phyloP scores from a whole-genome alignment of 306 rosid genomes.

The Boehmeria nivea region DNA sequence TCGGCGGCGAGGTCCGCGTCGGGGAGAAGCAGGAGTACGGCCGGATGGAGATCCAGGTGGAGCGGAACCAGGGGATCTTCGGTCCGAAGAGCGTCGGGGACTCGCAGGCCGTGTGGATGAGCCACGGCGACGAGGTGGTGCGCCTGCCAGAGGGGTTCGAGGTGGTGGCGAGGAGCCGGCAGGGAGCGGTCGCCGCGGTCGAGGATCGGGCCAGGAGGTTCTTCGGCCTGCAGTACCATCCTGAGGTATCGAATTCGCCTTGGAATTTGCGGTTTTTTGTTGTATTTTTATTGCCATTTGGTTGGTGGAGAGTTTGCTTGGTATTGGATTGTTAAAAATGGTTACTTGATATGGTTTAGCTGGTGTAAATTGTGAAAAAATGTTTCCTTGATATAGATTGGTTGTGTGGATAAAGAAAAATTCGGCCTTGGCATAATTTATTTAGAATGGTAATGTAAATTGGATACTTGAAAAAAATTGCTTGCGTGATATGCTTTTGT shows the following conservation, averaged over 20 bases:
- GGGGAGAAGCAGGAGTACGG: conserved; percentile 90
- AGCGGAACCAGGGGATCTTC: conserved; percentile 37
- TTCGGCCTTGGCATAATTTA: too few relatives aligned
- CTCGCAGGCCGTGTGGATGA: conserved; percentile 80
- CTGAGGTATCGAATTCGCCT: conserved; percentile 54
- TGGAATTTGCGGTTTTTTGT: not conserved
- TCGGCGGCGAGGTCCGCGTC: conserved; percentile 68
- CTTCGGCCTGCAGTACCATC: conserved; percentile 90
- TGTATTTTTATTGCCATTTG: too few relatives aligned
- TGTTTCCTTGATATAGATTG: too few relatives aligned
- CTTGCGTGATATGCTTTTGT: too few relatives aligned
- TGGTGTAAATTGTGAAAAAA: too few relatives aligned
- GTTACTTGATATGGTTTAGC: too few relatives aligned
- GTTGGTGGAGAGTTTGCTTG: too few relatives aligned
- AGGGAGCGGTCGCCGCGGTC: conserved; percentile 70
- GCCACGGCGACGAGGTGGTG: conserved; percentile 88
- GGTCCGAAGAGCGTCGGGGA: conserved; percentile 40
- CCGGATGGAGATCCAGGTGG: conserved; percentile 72
- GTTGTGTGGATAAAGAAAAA: not conserved
- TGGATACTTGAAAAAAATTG: too few relatives aligned
- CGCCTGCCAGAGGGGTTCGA: conserved; percentile 58
- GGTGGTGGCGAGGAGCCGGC: conserved; percentile 71
- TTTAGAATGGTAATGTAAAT: too few relatives aligned
- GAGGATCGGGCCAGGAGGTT: conserved; percentile 51
- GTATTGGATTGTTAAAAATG: too few relatives aligned